Percentiles rank a stretch among this genome's conserved stretches.
Conservation (phyloP, 2,329 filamentous ascomycete genomes). For the Alternaria consortialis region DNA sequence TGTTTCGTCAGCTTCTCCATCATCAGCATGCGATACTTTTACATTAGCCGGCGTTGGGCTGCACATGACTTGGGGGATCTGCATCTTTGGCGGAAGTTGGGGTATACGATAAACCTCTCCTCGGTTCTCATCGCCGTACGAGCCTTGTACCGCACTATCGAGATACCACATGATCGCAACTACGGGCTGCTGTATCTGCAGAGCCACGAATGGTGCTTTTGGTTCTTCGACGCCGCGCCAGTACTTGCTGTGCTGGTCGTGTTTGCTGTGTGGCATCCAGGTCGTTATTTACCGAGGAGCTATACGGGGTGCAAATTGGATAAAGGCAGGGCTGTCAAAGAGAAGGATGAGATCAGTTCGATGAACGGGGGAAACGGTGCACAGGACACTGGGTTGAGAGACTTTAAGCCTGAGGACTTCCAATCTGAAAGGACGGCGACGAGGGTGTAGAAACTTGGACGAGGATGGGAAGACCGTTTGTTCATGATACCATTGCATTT, state of each 20-base stretch:
- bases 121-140: slow-evolving; percentile 54
- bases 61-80: slow-evolving; percentile 46
- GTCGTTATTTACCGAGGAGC: slow-evolving; percentile 41
- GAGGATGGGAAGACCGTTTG: background rate
- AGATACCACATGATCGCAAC: slow-evolving; percentile 59
- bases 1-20: slow-evolving; percentile 62
- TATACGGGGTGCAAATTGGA: slow-evolving; percentile 43
- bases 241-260: slow-evolving; percentile 59
- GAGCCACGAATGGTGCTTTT: slow-evolving; percentile 63
- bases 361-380: slow-evolving; percentile 17
- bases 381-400: slow-evolving; percentile 23
- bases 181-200: slow-evolving; percentile 61
- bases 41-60: slow-evolving; percentile 42
- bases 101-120: slow-evolving; percentile 47
- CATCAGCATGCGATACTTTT: slow-evolving; percentile 47
- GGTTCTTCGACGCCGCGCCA: slow-evolving; percentile 61
- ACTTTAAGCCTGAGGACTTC: slow-evolving; percentile 40
- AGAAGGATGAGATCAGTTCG: slow-evolving; percentile 44
- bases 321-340: slow-evolving; percentile 40
- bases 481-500: slow-evolving; percentile 30
- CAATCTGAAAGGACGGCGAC: slow-evolving; percentile 8
- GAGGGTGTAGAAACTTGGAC: slow-evolving; percentile 9
- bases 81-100: slow-evolving; percentile 47
- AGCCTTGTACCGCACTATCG: slow-evolving; percentile 63
- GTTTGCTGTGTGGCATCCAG: slow-evolving; percentile 62